Evolutionary conservation across 2,329 filamentous ascomycete genomes (phyloP).

Genomic region (Alternaria solani): DNA sequence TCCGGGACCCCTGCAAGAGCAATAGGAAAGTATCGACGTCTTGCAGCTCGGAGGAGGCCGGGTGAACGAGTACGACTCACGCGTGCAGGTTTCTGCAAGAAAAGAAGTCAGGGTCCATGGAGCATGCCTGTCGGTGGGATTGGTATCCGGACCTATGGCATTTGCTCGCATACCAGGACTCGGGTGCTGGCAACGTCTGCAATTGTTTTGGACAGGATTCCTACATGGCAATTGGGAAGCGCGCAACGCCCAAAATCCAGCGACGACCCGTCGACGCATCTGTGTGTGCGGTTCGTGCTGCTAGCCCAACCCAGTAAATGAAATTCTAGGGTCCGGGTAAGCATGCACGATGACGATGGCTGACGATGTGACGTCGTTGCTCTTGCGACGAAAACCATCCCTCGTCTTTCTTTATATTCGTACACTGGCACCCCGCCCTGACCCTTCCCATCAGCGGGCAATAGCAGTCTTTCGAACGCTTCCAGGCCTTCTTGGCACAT

Average conservation of each 20-base stretch:
- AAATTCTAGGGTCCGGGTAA: constrained; percentile 27
- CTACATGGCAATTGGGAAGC: not conserved
- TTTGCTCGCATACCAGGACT: not conserved
- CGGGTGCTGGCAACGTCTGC: not conserved
- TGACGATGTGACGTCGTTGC: constrained; percentile 36
- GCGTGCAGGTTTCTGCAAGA: constrained; percentile 25
- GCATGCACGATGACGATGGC: constrained; percentile 42
- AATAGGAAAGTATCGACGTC: constrained; percentile 11
- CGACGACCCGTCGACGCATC: not conserved
- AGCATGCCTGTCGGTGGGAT: constrained; percentile 12
- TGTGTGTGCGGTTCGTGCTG: constrained; percentile 9
- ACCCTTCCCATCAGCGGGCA: constrained; percentile 25
- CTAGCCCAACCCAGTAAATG: constrained; percentile 5
- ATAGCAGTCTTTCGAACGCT: constrained; percentile 38
- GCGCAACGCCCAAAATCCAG: not conserved
- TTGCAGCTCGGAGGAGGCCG: constrained; percentile 30
- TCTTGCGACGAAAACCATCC: constrained; percentile 27
- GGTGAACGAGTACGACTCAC: constrained; percentile 22
- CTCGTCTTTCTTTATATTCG: constrained; percentile 29
- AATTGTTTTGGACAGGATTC: not conserved
- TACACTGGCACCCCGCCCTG: constrained; percentile 29
- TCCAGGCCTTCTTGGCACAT: constrained; percentile 46
- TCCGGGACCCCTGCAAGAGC: constrained; percentile 2
- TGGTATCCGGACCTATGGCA: constrained; percentile 9
- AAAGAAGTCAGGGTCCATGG: constrained; percentile 10